Percentiles rank a stretch among this genome's conserved stretches.
phyloP scores from a whole-genome alignment of 1,284 basidiomycete genomes.

The Tilletia walkeri region DNA sequence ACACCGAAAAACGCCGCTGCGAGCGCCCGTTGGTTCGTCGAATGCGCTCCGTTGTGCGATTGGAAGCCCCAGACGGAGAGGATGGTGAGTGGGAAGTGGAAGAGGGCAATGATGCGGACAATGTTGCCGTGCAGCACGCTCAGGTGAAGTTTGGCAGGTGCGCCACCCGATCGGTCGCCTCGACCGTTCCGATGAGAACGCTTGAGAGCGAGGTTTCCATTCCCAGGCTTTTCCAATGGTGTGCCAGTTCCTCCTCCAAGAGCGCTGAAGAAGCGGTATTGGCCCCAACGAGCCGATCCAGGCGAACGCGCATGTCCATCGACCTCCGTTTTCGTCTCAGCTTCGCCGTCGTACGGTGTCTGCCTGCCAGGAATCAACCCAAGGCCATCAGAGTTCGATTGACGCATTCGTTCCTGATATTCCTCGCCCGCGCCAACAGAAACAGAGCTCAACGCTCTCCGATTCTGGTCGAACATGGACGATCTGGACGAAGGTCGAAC shows the following conservation, averaged over 20 bases:
- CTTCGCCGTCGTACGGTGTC: background rate
- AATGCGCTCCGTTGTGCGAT: slow-evolving; percentile 62
- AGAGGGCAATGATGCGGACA: slow-evolving; percentile 80
- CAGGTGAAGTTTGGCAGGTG: slow-evolving; percentile 26
- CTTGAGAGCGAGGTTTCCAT: too few species aligned
- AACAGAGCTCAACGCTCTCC: too few species aligned
- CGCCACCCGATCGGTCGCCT: background rate
- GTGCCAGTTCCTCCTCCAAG: background rate
- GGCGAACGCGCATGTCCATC: background rate
- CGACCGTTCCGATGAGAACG: background rate
- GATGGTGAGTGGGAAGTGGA: slow-evolving; percentile 88
- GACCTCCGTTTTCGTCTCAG: background rate
- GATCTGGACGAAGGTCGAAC: too few species aligned
- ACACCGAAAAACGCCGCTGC: slow-evolving; percentile 74
- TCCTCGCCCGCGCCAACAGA: too few species aligned
- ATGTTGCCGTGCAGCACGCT: slow-evolving; percentile 72
- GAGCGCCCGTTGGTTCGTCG: slow-evolving; percentile 65
- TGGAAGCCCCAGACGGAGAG: slow-evolving; percentile 82
- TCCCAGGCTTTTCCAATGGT: too few species aligned
- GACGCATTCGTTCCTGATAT: too few species aligned
- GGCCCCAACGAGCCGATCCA: background rate
- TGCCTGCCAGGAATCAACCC: too few species aligned
- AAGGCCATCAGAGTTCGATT: too few species aligned
- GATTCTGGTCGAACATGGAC: too few species aligned
- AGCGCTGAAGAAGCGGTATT: slow-evolving; percentile 5